Percentiles rank a stretch among this genome's conserved stretches.
Conservation (phyloP, 208 protist species). For the Trichomonas tenax region DNA sequence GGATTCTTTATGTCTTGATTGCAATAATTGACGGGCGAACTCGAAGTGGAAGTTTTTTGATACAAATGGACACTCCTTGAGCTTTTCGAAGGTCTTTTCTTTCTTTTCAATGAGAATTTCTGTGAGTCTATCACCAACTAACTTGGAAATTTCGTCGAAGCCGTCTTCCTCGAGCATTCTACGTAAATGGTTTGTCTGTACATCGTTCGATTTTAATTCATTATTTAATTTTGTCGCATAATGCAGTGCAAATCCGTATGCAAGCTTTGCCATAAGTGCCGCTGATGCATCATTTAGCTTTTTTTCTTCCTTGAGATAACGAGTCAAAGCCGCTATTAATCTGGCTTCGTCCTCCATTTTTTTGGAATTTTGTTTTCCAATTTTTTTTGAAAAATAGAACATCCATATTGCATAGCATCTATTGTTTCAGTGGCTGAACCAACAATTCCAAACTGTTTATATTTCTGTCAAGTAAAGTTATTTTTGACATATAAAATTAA, state of each 20-base stretch:
- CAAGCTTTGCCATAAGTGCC: background rate
- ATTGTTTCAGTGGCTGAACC: too few relatives aligned
- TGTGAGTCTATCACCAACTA: background rate
- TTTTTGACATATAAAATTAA: too few relatives aligned
- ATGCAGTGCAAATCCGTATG: background rate
- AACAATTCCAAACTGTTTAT: too few relatives aligned
- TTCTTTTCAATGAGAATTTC: background rate
- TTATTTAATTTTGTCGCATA: background rate
- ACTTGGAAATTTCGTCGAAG: background rate
- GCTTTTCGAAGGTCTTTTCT: background rate
- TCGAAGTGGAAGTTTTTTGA: background rate
- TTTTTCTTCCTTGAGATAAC: background rate
- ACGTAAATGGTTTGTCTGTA: background rate
- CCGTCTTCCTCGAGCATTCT: background rate
- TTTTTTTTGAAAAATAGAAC: too few relatives aligned
- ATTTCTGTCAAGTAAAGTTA: too few relatives aligned
- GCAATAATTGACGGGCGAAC: background rate
- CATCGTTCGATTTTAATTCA: background rate
- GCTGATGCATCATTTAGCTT: background rate
- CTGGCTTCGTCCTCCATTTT: background rate
- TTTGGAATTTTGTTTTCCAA: too few relatives aligned
- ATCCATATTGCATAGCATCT: too few relatives aligned
- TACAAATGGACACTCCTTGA: background rate
- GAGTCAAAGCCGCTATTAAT: background rate
- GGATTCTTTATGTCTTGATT: background rate